These are phyloP conservation scores for Wakefieldia striispora DNA, from an alignment of 768 basidiomycete genomes.

Conservation along the genomic window DNA sequence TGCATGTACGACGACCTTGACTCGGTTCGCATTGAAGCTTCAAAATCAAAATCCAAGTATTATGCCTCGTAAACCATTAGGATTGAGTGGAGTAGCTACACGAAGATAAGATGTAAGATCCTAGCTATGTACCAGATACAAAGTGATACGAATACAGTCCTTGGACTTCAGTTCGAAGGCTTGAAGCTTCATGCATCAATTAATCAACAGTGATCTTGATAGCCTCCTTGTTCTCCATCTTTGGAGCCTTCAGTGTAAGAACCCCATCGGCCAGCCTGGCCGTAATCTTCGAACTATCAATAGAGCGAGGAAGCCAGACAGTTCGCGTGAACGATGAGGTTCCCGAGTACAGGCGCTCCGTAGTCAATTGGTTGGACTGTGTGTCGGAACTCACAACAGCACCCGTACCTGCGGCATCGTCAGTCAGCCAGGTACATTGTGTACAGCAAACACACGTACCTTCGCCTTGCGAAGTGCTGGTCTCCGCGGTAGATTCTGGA, in stretches of 20 bases:
- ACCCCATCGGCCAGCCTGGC: slow-evolving; percentile 72
- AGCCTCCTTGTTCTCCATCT: slow-evolving; percentile 56
- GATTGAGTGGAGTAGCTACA: no score
- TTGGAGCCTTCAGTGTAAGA: slow-evolving; percentile 59
- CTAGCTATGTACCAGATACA: no score
- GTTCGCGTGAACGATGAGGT: slow-evolving; percentile 63
- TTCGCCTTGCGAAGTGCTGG: slow-evolving; percentile 17
- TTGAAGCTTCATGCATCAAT: neutral
- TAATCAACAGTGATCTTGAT: slow-evolving; percentile 44
- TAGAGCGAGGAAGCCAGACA: slow-evolving; percentile 64
- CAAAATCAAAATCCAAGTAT: no score
- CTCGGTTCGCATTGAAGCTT: no score
- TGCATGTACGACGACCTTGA: no score
- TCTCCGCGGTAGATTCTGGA: slow-evolving; percentile 17
- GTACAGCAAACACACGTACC: slow-evolving; percentile 21
- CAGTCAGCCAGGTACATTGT: neutral
- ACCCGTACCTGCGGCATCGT: slow-evolving; percentile 7
- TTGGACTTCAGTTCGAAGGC: no score
- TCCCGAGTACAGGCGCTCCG: slow-evolving; percentile 59
- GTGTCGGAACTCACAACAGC: slow-evolving; percentile 17
- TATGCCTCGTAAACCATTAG: no score
- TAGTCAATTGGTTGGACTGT: slow-evolving; percentile 46
- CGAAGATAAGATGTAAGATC: no score
- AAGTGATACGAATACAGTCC: no score
- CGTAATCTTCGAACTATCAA: slow-evolving; percentile 54